These are phyloP conservation scores for Ilyonectria robusta DNA, from an alignment of 2,329 filamentous ascomycete species.

Conservation along the genomic window DNA sequence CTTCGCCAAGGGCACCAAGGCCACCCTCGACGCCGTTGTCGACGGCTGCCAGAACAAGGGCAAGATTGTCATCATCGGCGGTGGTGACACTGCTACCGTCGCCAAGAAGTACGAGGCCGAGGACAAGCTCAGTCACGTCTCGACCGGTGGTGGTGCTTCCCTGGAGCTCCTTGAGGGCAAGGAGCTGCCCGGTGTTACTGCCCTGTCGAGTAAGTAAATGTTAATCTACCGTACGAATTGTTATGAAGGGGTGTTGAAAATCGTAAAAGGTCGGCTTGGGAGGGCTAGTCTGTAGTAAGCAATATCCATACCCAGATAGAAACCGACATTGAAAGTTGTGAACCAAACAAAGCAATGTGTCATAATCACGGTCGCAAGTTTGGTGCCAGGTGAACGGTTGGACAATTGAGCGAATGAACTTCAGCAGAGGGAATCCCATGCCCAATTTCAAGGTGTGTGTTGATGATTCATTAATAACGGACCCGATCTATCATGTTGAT, in stretches of 20 bases:
- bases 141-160: slow-evolving; percentile 94
- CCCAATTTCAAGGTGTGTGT: slow-evolving; percentile 23
- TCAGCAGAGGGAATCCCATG: background rate
- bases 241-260: slow-evolving; percentile 50
- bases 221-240: slow-evolving; percentile 45
- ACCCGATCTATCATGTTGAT: slow-evolving; percentile 37
- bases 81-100: slow-evolving; percentile 97
- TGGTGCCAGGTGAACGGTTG: background rate
- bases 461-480: slow-evolving; percentile 39
- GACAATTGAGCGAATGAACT: background rate
- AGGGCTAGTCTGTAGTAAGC: slow-evolving; percentile 55
- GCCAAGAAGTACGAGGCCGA: slow-evolving; percentile 97
- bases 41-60: slow-evolving; percentile 80
- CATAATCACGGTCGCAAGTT: slow-evolving; percentile 14
- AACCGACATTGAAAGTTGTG: slow-evolving; percentile 34
- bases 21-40: slow-evolving; percentile 90
- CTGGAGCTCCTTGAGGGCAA: slow-evolving; percentile 98
- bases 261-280: slow-evolving; percentile 49
- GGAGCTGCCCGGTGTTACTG: slow-evolving; percentile 92
- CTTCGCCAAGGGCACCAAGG: slow-evolving; percentile 93
- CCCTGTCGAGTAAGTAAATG: slow-evolving; percentile 83
- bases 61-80: slow-evolving; percentile 98
- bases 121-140: slow-evolving; percentile 98
- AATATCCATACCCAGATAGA: slow-evolving; percentile 40
- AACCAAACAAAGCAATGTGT: slow-evolving; percentile 45